Conservation (phyloP, 75 land plant species). For the Ceratopteris richardii region DNA sequence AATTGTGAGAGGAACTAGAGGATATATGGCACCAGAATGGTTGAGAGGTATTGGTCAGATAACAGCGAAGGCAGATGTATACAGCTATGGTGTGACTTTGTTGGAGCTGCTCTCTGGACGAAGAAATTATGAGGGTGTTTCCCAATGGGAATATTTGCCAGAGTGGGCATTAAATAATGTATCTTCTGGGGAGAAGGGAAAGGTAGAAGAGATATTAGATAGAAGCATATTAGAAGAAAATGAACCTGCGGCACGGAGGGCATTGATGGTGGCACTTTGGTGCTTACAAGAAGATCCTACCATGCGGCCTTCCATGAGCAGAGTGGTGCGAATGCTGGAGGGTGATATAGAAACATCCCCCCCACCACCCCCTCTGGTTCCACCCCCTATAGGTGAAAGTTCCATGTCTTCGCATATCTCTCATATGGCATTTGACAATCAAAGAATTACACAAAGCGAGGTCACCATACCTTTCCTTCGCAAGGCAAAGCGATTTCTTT, state of each 20-base stretch:
- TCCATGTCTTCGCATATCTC: too few relatives aligned
- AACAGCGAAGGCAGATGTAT: constrained; percentile 18
- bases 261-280: constrained; percentile 11
- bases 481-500: too few relatives aligned
- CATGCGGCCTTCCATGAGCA: constrained; percentile 5
- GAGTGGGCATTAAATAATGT: constrained; percentile 13
- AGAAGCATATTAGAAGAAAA: background rate
- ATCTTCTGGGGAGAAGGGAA: background rate
- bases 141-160: background rate
- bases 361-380: too few relatives aligned
- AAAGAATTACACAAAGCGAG: too few relatives aligned
- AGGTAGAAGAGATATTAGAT: background rate
- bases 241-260: background rate
- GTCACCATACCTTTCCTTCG: too few relatives aligned
- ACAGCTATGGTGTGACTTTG: constrained; percentile 16
- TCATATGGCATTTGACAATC: too few relatives aligned
- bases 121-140: constrained; percentile 2
- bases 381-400: too few relatives aligned
- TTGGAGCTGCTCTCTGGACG: constrained; percentile 16
- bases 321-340: constrained; percentile 18
- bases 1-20: constrained; percentile 31
- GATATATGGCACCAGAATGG: constrained; percentile 48
- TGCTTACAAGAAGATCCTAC: constrained; percentile 13
- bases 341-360: background rate
- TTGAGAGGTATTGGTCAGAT: constrained; percentile 5